These are phyloP conservation scores for Xylaria multiplex DNA, from an alignment of 2,329 filamentous ascomycete genomes.

Conservation along the genomic window DNA sequence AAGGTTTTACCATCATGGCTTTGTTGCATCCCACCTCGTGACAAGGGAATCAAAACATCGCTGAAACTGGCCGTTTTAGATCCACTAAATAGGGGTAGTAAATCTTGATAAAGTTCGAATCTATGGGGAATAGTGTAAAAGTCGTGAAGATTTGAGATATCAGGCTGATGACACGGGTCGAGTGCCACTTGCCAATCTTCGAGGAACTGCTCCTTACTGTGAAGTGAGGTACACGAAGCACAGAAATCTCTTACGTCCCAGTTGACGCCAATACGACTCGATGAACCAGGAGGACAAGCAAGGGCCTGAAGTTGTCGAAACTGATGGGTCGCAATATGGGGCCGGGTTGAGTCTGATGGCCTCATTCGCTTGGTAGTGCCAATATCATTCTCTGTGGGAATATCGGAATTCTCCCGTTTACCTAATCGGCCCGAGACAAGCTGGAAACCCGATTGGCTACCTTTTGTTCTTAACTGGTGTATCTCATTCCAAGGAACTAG, in stretches of 20 bases:
- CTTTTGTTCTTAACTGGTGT: constrained; percentile 46
- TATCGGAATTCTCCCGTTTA: constrained; percentile 31
- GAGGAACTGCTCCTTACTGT: constrained; percentile 74
- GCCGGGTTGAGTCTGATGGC: constrained; percentile 21
- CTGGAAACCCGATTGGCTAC: constrained; percentile 52
- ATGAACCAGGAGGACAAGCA: constrained; percentile 71
- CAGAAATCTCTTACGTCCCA: constrained; percentile 75
- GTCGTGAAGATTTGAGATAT: constrained; percentile 77
- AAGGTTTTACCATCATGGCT: constrained; percentile 62
- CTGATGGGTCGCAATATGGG: constrained; percentile 42
- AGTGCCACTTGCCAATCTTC: constrained; percentile 71
- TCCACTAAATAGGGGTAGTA: constrained; percentile 80
- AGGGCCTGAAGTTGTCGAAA: constrained; percentile 51
- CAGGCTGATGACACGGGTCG: constrained; percentile 80
- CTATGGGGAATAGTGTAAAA: constrained; percentile 74
- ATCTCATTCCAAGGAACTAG: constrained; percentile 75
- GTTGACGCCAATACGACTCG: constrained; percentile 65
- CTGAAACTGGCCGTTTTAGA: constrained; percentile 77
- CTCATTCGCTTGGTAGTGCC: constrained; percentile 12
- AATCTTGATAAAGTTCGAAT: constrained; percentile 68
- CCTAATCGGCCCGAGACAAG: constrained; percentile 62
- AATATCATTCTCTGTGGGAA: constrained; percentile 9
- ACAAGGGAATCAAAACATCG: constrained; percentile 79
- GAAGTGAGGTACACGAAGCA: constrained; percentile 67
- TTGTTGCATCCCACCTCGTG: constrained; percentile 58